These are phyloP conservation scores for Dictyostelium brefeldianum DNA, from an alignment of 78 protist species.

Conservation along the genomic window DNA sequence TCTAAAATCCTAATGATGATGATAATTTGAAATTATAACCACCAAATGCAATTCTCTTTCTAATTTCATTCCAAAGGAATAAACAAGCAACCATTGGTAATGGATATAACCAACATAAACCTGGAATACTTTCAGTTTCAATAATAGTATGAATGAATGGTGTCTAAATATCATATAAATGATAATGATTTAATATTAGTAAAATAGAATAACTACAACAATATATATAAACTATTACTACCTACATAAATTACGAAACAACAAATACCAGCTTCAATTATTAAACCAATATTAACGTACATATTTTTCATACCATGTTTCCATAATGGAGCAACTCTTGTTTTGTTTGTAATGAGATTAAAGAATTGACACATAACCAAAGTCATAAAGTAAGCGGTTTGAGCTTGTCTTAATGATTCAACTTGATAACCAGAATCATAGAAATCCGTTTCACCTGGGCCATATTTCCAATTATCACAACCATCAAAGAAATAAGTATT, in stretches of 20 bases:
- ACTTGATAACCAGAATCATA: conserved; percentile 6
- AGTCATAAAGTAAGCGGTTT: conserved; percentile 92
- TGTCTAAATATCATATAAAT: conserved; percentile 45
- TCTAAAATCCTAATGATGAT: conserved; percentile 15
- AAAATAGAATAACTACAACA: too few species aligned
- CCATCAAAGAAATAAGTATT: conserved; percentile 21
- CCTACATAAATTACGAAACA: conserved; percentile 32
- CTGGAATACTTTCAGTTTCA: background rate
- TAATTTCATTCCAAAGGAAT: conserved; percentile 55
- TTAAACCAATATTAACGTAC: conserved; percentile 84
- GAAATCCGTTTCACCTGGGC: background rate
- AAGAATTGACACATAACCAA: conserved; percentile 94
- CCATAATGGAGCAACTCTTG: conserved; percentile 91
- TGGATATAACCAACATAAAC: conserved; percentile 59
- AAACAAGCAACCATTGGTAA: conserved; percentile 37
- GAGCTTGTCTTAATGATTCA: conserved; percentile 62
- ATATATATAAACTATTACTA: too few species aligned
- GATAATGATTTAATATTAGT: too few species aligned
- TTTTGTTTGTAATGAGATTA: conserved; percentile 93
- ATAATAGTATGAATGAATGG: conserved; percentile 70
- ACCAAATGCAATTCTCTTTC: conserved; percentile 48
- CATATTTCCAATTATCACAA: background rate
- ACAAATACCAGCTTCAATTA: conserved; percentile 88
- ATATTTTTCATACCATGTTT: conserved; percentile 85
- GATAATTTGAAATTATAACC: background rate